phyloP scores from a whole-genome alignment of 2,329 filamentous ascomycete species.

The Cladobotryum protrusum region DNA sequence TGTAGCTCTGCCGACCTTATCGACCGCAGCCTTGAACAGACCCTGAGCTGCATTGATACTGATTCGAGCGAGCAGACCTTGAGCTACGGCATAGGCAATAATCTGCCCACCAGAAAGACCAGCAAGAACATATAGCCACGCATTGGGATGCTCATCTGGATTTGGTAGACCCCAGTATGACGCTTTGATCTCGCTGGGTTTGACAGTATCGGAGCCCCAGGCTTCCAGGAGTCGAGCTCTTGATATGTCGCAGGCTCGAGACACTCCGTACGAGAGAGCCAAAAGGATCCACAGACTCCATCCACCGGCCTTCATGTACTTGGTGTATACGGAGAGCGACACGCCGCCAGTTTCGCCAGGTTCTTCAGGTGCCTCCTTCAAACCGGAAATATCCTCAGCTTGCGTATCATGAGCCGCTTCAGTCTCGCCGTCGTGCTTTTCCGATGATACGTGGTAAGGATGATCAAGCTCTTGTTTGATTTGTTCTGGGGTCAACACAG shows the following conservation, averaged over 20 bases:
- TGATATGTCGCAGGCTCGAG: conserved; percentile 57
- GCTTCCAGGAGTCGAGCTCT: conserved; percentile 79
- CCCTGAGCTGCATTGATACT: conserved; percentile 70
- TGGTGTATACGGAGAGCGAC: conserved; percentile 70
- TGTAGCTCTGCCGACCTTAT: conserved; percentile 67
- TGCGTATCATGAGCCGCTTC: conserved; percentile 27
- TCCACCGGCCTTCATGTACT: conserved; percentile 76
- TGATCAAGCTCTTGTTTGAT: conserved; percentile 34
- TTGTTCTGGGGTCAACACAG: conserved; percentile 40
- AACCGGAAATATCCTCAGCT: conserved; percentile 14
- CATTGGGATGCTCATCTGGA: conserved; percentile 58
- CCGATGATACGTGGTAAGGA: conserved; percentile 26
- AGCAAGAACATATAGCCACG: conserved; percentile 70
- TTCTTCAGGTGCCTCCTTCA: conserved; percentile 28
- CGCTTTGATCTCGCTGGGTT: neutral
- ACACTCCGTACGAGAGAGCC: conserved; percentile 55
- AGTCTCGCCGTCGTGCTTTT: conserved; percentile 14
- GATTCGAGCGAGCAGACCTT: conserved; percentile 67
- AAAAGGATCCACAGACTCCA: conserved; percentile 66
- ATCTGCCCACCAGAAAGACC: conserved; percentile 57
- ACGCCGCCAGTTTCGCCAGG: conserved; percentile 58
- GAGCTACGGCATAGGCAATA: conserved; percentile 52
- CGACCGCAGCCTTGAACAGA: conserved; percentile 68
- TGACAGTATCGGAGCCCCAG: conserved; percentile 62
- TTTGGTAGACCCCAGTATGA: conserved; percentile 43